phyloP scores from a whole-genome alignment of 1,139 yeast genomes.

The Diutina scorzettiae region DNA sequence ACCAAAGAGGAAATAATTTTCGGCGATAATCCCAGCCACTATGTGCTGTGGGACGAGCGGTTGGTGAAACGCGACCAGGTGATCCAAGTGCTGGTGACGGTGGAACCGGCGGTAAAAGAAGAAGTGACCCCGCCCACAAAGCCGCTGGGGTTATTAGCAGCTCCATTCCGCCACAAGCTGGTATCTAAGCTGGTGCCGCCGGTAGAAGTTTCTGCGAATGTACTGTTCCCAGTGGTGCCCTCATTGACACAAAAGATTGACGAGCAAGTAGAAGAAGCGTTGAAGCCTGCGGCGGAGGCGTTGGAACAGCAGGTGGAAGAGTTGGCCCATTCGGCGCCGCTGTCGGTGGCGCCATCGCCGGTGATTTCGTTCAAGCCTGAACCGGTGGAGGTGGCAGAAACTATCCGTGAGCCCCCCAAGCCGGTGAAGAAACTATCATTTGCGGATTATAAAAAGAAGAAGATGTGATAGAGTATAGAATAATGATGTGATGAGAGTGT shows the following conservation, averaged over 20 bases:
- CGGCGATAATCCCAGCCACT: conserved; percentile 21
- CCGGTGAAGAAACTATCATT: conserved; percentile 61
- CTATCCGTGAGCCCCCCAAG: conserved; percentile 10
- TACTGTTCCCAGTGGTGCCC: not conserved
- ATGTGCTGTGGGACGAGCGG: conserved; percentile 29
- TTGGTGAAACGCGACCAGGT: conserved; percentile 20
- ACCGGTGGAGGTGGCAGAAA: not conserved
- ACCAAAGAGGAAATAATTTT: conserved; percentile 30
- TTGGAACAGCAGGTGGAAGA: not conserved
- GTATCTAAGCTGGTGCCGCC: not conserved
- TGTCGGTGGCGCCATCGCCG: not conserved
- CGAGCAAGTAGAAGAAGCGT: not conserved
- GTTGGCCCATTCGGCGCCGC: not conserved
- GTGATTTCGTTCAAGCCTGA: not conserved
- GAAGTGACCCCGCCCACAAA: not conserved
- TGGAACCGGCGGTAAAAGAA: too few relatives aligned
- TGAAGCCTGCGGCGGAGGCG: conserved; percentile 1
- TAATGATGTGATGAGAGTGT: too few relatives aligned
- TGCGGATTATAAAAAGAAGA: conserved; percentile 73
- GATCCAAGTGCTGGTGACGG: conserved; percentile 10
- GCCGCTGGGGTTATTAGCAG: not conserved
- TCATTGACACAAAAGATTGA: not conserved
- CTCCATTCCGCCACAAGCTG: conserved; percentile 7
- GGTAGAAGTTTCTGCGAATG: not conserved
- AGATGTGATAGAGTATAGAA: too few relatives aligned